Conservation (phyloP, 2,329 filamentous ascomycete genomes). For the Lachnellula subtilissima region DNA sequence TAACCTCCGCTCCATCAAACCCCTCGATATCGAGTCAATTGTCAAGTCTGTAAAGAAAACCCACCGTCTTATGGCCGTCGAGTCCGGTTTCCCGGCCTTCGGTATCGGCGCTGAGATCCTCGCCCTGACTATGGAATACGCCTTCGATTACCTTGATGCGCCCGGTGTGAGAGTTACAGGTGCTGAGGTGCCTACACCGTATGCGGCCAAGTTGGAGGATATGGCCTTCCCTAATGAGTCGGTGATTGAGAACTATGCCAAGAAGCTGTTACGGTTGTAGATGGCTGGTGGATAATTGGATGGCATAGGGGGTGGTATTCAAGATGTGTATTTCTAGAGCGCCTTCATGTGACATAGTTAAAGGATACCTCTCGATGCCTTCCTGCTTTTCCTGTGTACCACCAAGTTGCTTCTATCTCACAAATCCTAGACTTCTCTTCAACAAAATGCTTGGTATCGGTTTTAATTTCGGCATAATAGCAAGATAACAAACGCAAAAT, state of each 20-base stretch:
- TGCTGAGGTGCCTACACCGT: constrained; percentile 94
- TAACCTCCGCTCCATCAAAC: constrained; percentile 97
- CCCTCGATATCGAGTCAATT: constrained; percentile 90
- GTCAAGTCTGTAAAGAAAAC: constrained; percentile 99
- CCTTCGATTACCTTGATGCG: constrained; percentile 93
- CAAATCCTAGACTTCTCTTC: no score
- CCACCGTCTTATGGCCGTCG: constrained; percentile 80
- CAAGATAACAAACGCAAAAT: no score
- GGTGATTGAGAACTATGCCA: constrained; percentile 81
- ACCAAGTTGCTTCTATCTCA: not conserved
- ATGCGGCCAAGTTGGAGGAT: constrained; percentile 87
- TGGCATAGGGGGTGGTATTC: constrained; percentile 3
- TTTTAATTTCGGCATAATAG: no score
- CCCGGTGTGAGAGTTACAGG: constrained; percentile 92
- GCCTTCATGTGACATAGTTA: constrained; percentile 19
- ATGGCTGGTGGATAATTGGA: constrained; percentile 6
- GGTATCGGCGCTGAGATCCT: constrained; percentile 91
- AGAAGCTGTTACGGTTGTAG: constrained; percentile 81
- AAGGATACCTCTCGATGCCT: constrained; percentile 15
- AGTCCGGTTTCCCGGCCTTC: constrained; percentile 94
- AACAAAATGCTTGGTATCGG: no score
- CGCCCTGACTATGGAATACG: constrained; percentile 94
- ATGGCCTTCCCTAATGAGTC: constrained; percentile 90
- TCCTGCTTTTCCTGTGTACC: not conserved
- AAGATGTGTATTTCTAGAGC: constrained; percentile 18